Percentiles rank a stretch among this genome's conserved stretches.
Evolutionary conservation across 1,139 yeast species (phyloP).

Genomic region (Casaregolazyma lundiana): DNA sequence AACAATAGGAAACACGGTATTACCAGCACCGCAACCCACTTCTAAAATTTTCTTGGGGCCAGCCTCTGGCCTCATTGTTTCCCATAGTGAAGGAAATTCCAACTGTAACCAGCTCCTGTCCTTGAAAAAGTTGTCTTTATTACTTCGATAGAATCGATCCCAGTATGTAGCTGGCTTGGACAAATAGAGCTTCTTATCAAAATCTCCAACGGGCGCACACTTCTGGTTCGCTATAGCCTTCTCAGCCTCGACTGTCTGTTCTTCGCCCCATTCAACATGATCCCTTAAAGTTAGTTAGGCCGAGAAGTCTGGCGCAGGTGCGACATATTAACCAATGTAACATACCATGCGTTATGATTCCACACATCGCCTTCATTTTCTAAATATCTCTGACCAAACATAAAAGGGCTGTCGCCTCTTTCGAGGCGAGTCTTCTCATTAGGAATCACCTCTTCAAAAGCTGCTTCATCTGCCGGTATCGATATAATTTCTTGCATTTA

Average conservation of each 20-base stretch:
- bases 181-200: constrained; percentile 75
- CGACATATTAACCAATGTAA: background rate
- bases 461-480: too few species aligned
- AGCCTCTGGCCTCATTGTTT: constrained; percentile 64
- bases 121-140: constrained; percentile 88
- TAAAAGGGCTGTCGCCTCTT: constrained; percentile 82
- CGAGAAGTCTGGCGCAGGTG: background rate
- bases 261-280: constrained; percentile 96
- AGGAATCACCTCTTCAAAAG: background rate
- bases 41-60: constrained; percentile 77
- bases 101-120: constrained; percentile 95
- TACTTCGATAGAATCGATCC: constrained; percentile 90
- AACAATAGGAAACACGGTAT: constrained; percentile 86
- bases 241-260: constrained; percentile 72
- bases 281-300: constrained; percentile 41
- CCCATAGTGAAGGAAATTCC: constrained; percentile 83
- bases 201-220: constrained; percentile 78
- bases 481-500: background rate
- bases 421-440: constrained; percentile 22
- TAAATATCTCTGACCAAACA: constrained; percentile 81
- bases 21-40: constrained; percentile 98
- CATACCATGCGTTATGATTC: constrained; percentile 81
- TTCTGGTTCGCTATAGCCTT: constrained; percentile 70
- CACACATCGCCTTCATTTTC: constrained; percentile 71
- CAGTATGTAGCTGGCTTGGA: constrained; percentile 88